Percentiles rank a stretch among this genome's conserved stretches.
These are phyloP conservation scores for Pyrrhoderma noxium DNA, from an alignment of 1,284 basidiomycete species.

Conservation along the genomic window DNA sequence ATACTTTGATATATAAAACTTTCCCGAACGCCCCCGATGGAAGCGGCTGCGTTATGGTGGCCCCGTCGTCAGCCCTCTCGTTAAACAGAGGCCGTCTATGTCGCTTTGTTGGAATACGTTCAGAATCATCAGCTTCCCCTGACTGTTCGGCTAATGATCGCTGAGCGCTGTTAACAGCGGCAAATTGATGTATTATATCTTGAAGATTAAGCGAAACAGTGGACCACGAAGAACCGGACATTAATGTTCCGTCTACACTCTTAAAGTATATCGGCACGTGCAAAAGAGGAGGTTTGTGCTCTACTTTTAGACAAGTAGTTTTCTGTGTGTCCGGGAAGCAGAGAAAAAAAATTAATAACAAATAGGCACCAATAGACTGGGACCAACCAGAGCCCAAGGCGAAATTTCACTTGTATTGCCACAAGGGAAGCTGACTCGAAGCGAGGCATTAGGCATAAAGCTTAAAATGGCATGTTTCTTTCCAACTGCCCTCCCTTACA, in stretches of 20 bases:
- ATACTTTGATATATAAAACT: slow-evolving; percentile 66
- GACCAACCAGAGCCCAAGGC: neutral
- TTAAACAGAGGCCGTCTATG: too few species aligned
- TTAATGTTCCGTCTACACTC: slow-evolving; percentile 23
- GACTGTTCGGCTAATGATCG: neutral
- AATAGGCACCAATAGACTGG: slow-evolving; percentile 10
- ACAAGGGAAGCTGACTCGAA: too few species aligned
- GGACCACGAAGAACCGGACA: slow-evolving; percentile 56
- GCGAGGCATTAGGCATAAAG: neutral
- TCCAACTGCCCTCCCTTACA: neutral
- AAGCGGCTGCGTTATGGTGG: slow-evolving; percentile 25
- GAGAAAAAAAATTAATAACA: neutral
- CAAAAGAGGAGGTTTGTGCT: slow-evolving; percentile 44
- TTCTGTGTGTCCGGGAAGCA: slow-evolving; percentile 36
- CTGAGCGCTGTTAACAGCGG: slow-evolving; percentile 32
- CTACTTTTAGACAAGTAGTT: slow-evolving; percentile 43
- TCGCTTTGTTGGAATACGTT: neutral
- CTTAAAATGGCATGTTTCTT: neutral
- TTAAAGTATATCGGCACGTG: slow-evolving; percentile 72
- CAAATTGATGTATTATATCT: slow-evolving; percentile 54
- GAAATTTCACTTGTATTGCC: too few species aligned
- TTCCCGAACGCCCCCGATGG: slow-evolving; percentile 58
- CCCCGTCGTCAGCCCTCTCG: neutral
- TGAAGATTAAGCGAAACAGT: slow-evolving; percentile 59
- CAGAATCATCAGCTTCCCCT: neutral